phyloP scores from a whole-genome alignment of 2,329 filamentous ascomycete genomes.

The Hymenoscyphus linearis region DNA sequence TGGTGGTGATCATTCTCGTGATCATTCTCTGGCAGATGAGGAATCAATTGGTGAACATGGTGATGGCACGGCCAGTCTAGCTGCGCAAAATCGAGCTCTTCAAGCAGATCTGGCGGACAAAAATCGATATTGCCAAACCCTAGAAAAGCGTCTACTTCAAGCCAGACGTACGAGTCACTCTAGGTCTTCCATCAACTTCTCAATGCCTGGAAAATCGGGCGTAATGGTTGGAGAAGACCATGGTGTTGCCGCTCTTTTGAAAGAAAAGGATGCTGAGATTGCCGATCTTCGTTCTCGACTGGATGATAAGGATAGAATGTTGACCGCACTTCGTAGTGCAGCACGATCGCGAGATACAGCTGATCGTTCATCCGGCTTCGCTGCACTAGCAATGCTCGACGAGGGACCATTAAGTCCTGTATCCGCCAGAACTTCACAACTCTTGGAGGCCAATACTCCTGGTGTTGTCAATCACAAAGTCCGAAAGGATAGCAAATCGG shows the following conservation, averaged over 20 bases:
- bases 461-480: conserved; percentile 24
- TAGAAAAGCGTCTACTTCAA: conserved; percentile 89
- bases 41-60: conserved; percentile 76
- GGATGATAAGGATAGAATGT: conserved; percentile 94
- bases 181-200: conserved; percentile 71
- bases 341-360: conserved; percentile 81
- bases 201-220: conserved; percentile 48
- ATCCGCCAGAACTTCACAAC: conserved; percentile 26
- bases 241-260: conserved; percentile 64
- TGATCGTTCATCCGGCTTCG: conserved; percentile 39
- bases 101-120: conserved; percentile 96
- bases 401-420: conserved; percentile 29
- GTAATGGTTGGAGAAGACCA: conserved; percentile 75
- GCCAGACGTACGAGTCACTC: conserved; percentile 87
- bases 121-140: conserved; percentile 89
- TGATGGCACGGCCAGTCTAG: conserved; percentile 75
- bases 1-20: conserved; percentile 22
- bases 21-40: conserved; percentile 47
- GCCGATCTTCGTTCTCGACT: conserved; percentile 81
- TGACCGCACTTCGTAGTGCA: conserved; percentile 77
- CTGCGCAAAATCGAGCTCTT: conserved; percentile 83
- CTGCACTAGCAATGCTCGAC: conserved; percentile 13
- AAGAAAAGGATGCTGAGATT: conserved; percentile 91
- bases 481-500: conserved; percentile 49
- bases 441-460: conserved; percentile 22